phyloP scores from a whole-genome alignment of 2,329 filamentous ascomycete species.

The Phialophora macrospora region DNA sequence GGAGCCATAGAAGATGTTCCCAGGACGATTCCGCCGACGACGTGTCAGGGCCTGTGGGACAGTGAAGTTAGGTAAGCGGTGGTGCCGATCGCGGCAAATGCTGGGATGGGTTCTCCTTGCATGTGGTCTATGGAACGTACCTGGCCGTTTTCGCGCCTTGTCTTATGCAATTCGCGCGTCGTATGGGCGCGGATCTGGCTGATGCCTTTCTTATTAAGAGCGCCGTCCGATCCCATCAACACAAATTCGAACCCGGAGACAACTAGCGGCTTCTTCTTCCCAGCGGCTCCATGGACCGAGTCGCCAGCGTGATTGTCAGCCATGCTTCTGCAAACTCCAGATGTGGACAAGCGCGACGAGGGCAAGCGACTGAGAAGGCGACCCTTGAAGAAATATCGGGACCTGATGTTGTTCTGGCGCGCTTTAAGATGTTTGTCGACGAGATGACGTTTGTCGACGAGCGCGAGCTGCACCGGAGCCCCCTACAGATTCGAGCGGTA shows the following conservation, averaged over 20 bases:
- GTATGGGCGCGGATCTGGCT: slow-evolving; percentile 33
- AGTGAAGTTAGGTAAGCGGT: slow-evolving; percentile 12
- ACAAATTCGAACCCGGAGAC: slow-evolving; percentile 27
- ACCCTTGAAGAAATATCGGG: not conserved
- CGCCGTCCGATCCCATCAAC: slow-evolving; percentile 27
- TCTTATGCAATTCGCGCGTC: slow-evolving; percentile 29
- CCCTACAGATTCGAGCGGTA: not conserved
- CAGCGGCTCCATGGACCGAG: not conserved
- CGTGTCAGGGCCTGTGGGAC: slow-evolving; percentile 8
- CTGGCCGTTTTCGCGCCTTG: slow-evolving; percentile 24
- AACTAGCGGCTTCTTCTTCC: slow-evolving; percentile 6
- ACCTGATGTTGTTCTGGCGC: not conserved
- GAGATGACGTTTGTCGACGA: not conserved
- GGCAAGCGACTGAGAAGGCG: not conserved
- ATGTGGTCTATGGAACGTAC: slow-evolving; percentile 6
- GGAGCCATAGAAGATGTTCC: slow-evolving; percentile 27
- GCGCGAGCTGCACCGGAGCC: not conserved
- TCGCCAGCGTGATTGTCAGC: slow-evolving; percentile 8
- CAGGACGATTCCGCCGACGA: slow-evolving; percentile 15
- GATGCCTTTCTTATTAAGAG: slow-evolving; percentile 25
- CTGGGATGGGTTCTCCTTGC: not conserved
- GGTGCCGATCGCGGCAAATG: not conserved
- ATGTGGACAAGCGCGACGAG: slow-evolving; percentile 5
- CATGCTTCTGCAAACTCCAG: slow-evolving; percentile 16
- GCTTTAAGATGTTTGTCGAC: not conserved